Evolutionary conservation across 2,329 filamentous ascomycete genomes (phyloP).

Genomic region (Aspergillus neoniger): DNA sequence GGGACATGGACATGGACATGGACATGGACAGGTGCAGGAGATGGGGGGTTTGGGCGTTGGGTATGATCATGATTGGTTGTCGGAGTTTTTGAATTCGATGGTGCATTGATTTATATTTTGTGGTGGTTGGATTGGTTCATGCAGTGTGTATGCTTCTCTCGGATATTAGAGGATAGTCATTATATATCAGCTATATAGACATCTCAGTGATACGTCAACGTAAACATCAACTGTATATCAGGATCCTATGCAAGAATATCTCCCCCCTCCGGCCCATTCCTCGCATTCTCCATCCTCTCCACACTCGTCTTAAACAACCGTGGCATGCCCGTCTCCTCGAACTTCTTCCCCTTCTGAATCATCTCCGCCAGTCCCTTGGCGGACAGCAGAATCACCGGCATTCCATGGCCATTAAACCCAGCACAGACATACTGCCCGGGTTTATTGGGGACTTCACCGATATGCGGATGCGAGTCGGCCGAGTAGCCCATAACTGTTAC

Average conservation of each 20-base stretch:
- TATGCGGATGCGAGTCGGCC: constrained; percentile 54
- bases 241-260: constrained; percentile 12
- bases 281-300: constrained; percentile 19
- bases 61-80: constrained; percentile 3
- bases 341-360: constrained; percentile 42
- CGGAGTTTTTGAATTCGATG: constrained; percentile 6
- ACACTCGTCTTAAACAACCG: constrained; percentile 36
- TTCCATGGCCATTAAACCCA: constrained; percentile 68
- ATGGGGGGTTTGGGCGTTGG: not conserved
- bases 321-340: constrained; percentile 36
- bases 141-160: no score
- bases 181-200: no score
- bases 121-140: no score
- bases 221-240: not conserved
- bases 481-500: constrained; percentile 55
- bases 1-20: not conserved
- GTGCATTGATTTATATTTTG: not conserved
- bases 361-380: constrained; percentile 62
- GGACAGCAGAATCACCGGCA: constrained; percentile 64
- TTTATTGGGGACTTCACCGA: constrained; percentile 53
- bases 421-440: constrained; percentile 59
- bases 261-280: constrained; percentile 21
- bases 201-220: no score
- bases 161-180: no score
- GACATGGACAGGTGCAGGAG: not conserved